These are phyloP conservation scores for Dictyostelium firmibasis DNA, from an alignment of 78 protist species.

Conservation along the genomic window DNA sequence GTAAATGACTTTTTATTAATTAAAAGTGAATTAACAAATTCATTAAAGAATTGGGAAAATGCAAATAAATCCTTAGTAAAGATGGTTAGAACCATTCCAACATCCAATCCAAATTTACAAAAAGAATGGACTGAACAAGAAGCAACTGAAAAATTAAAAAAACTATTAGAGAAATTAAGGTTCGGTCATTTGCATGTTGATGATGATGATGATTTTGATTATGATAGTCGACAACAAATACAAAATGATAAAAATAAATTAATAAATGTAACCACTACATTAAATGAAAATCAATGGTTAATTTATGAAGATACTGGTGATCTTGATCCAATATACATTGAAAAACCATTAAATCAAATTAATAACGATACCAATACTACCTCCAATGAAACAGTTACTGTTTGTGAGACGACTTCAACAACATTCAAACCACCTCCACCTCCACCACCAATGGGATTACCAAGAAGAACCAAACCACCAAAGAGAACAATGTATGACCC, in stretches of 20 bases:
- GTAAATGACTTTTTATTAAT: conserved; percentile 13
- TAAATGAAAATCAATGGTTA: not conserved
- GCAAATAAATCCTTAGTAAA: conserved; percentile 6
- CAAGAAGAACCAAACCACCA: conserved; percentile 27
- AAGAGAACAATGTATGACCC: conserved; percentile 70
- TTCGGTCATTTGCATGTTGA: not conserved
- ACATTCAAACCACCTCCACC: conserved; percentile 18
- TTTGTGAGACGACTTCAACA: not conserved
- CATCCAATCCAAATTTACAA: not conserved
- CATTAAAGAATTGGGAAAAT: conserved; percentile 29
- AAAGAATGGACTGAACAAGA: conserved; percentile 4
- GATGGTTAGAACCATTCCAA: conserved; percentile 34
- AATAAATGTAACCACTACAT: not conserved
- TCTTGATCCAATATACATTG: conserved; percentile 24
- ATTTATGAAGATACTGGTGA: conserved; percentile 3
- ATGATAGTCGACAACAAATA: not conserved
- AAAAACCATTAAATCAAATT: not conserved
- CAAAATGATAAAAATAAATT: not conserved
- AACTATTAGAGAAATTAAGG: not conserved
- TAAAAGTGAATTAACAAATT: not conserved
- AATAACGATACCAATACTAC: conserved; percentile 22
- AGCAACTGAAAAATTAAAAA: not conserved
- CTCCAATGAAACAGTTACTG: not conserved
- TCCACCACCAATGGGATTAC: not conserved
- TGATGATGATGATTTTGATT: not conserved